Conservation (phyloP, 2,329 filamentous ascomycete species). For the Cladophialophora immunda region DNA sequence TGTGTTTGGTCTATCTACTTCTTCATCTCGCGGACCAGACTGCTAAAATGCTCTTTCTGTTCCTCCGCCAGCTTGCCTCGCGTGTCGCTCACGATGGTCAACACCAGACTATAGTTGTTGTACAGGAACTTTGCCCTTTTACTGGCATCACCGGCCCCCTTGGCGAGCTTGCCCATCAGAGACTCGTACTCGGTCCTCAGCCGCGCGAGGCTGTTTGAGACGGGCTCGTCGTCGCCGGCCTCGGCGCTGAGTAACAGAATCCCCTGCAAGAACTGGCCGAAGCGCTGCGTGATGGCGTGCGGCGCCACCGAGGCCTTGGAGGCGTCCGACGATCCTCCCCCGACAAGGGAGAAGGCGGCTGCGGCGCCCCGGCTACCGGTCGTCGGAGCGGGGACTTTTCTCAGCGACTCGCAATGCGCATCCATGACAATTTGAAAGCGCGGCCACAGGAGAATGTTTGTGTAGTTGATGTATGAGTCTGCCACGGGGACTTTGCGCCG, state of each 20-base stretch:
- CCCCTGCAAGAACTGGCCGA: conserved; percentile 88
- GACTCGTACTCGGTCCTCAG: conserved; percentile 83
- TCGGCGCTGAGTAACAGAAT: conserved; percentile 86
- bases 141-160: conserved; percentile 75
- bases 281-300: conserved; percentile 92
- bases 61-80: conserved; percentile 66
- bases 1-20: not conserved
- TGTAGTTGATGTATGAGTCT: conserved; percentile 92
- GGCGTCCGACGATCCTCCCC: conserved; percentile 59
- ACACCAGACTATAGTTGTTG: conserved; percentile 95
- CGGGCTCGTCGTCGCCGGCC: conserved; percentile 91
- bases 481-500: conserved; percentile 87
- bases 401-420: conserved; percentile 86
- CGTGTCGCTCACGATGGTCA: conserved; percentile 81
- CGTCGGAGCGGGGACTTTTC: conserved; percentile 57
- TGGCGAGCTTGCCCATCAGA: conserved; percentile 80
- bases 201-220: conserved; percentile 79
- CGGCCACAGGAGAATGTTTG: conserved; percentile 96
- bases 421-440: conserved; percentile 95
- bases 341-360: conserved; percentile 61
- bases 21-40: conserved; percentile 50
- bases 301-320: conserved; percentile 78
- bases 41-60: conserved; percentile 77
- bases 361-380: conserved; percentile 57
- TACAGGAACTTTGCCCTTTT: conserved; percentile 88